Evolutionary conservation across 1,284 basidiomycete species (phyloP), one percentile per base, ranked within the genome.

Genomic region (Leucoagaricus sp.): DNA sequence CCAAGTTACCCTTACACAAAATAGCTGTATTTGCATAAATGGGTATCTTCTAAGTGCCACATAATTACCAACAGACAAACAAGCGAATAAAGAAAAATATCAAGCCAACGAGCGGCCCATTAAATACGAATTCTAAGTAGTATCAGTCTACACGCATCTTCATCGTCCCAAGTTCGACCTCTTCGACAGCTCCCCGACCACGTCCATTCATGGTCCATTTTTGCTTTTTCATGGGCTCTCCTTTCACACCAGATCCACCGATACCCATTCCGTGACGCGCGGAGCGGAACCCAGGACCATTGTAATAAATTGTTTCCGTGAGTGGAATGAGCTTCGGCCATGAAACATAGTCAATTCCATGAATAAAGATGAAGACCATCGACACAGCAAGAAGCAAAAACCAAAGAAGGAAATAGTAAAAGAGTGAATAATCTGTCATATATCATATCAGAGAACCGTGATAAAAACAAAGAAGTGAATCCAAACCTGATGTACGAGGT

Each of bases 261-360:
- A 85, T 72, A 28, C 93, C 94, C 65, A 88, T 89, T 44, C 96
- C 96, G 63, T 89, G 83, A 58, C 85, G 79, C 15, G 76, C 85
- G 21, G 87, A 89, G 59, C 88, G 86, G 79, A 82, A 95, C 31
- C 94, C 95, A 53, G 92, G 92, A 41, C 94, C 94, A 50, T 81
- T 80, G 74, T 96, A 98, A 68, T 87, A 86, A 53, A 98, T 89
- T 55, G 91, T 80, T 60, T 95, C 92, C 55, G 87, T 87, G 10
- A 91, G 87, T 2, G 94, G 89, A 62, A 91, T 85, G 55, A 99
- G 82, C 21, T 90, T 86, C n/a, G 96, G 97, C 90, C 94, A 96
- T 21, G 92, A 86, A 60, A 99, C 95, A 69, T 96, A 98, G 62
- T 89, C 83, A 62, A 94, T 83, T 40, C 90, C 89, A 68, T 96